phyloP scores from a whole-genome alignment of 306 rosid species.

The Cucurbita moschata region DNA sequence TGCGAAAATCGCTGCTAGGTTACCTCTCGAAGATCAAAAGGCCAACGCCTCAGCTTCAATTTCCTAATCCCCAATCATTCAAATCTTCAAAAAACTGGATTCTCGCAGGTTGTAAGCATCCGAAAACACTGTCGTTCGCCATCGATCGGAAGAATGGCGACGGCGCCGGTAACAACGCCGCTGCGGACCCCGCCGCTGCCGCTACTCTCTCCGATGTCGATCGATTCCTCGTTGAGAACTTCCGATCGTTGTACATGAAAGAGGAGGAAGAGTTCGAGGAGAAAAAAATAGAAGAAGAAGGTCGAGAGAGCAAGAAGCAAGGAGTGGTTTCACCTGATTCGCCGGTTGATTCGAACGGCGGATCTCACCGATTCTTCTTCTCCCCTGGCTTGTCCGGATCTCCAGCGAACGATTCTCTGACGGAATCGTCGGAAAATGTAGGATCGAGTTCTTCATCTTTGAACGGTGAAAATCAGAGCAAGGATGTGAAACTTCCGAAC shows the following conservation, averaged over 20 bases:
- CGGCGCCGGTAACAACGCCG: background rate
- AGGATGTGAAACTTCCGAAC: conserved; percentile 14
- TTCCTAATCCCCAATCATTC: conserved; percentile 15
- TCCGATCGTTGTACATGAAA: conserved; percentile 36
- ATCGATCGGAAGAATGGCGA: conserved; percentile 11
- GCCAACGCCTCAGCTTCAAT: conserved; percentile 12
- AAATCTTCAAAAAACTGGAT: conserved; percentile 44
- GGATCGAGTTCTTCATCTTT: conserved; percentile 27
- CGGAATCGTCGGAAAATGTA: conserved; percentile 23
- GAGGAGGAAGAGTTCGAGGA: conserved; percentile 17
- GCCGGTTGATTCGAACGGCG: conserved; percentile 15
- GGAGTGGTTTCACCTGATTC: conserved; percentile 23
- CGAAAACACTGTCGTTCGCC: conserved; percentile 47
- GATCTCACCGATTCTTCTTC: conserved; percentile 34
- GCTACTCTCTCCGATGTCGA: conserved; percentile 58
- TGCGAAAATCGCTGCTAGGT: conserved; percentile 27
- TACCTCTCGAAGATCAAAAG: conserved; percentile 39
- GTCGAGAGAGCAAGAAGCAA: background rate
- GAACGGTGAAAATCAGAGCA: background rate
- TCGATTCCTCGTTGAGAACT: conserved; percentile 58
- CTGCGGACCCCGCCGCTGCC: conserved; percentile 28
- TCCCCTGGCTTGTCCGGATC: conserved; percentile 26
- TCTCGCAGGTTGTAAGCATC: conserved; percentile 37
- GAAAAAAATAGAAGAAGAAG: background rate
- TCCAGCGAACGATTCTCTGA: conserved; percentile 22